These are phyloP conservation scores for Hypsizygus ulmarius DNA, from an alignment of 1,284 basidiomycete genomes.

Conservation along the genomic window DNA sequence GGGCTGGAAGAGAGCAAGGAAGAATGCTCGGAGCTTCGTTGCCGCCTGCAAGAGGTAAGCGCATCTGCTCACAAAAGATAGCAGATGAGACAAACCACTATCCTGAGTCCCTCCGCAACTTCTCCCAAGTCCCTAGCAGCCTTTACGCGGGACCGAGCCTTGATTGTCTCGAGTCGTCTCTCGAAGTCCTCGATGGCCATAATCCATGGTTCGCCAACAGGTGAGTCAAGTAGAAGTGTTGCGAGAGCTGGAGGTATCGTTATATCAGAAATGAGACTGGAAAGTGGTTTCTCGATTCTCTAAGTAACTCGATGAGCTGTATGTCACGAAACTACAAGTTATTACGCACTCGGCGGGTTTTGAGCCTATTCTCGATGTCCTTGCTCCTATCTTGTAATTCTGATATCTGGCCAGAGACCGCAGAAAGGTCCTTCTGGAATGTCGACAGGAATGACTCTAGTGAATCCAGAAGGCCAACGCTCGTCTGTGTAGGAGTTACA, in stretches of 20 bases:
- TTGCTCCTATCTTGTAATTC: slow-evolving; percentile 89
- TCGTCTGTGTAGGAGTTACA: slow-evolving; percentile 51
- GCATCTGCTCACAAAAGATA: neutral
- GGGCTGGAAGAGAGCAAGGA: slow-evolving; percentile 79
- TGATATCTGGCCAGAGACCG: slow-evolving; percentile 93
- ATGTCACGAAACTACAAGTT: slow-evolving; percentile 2
- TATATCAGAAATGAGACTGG: slow-evolving; percentile 77
- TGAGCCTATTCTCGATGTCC: slow-evolving; percentile 84
- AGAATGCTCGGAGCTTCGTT: slow-evolving; percentile 86
- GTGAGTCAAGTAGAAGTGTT: slow-evolving; percentile 78
- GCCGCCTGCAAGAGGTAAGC: slow-evolving; percentile 56
- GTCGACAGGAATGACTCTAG: slow-evolving; percentile 90
- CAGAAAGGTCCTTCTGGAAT: slow-evolving; percentile 91
- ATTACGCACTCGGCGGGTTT: slow-evolving; percentile 70
- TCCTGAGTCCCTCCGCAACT: slow-evolving; percentile 81
- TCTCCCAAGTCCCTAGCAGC: slow-evolving; percentile 81
- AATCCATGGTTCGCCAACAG: slow-evolving; percentile 84
- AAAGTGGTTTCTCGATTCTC: slow-evolving; percentile 87
- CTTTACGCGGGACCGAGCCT: slow-evolving; percentile 74
- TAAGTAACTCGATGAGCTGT: slow-evolving; percentile 29
- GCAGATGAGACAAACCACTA: slow-evolving; percentile 59
- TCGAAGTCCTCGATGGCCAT: slow-evolving; percentile 80
- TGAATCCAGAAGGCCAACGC: slow-evolving; percentile 76
- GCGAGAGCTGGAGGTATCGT: slow-evolving; percentile 82
- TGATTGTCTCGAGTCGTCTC: slow-evolving; percentile 64